phyloP scores from a whole-genome alignment of 176 grass and related monocot genomes.

The Ampelocalamus luodianensis region DNA sequence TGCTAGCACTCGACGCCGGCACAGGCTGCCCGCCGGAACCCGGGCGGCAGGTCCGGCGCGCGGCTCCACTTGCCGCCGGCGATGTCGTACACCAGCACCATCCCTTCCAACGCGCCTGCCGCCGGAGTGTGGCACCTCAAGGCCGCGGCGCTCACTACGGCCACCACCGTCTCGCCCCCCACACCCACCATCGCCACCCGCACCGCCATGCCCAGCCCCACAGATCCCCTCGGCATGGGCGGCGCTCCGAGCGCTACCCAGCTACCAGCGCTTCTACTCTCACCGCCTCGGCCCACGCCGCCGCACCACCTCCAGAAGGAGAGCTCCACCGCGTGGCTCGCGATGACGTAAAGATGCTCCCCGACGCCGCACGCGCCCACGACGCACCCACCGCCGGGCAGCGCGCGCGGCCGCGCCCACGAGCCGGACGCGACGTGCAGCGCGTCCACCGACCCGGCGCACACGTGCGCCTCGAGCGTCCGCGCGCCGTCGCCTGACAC shows the following conservation, averaged over 20 bases:
- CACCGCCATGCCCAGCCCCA: constrained; percentile 60
- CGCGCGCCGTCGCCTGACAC: constrained; percentile 44
- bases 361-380: constrained; percentile 72
- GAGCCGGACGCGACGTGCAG: constrained; percentile 61
- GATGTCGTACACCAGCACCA: constrained; percentile 81
- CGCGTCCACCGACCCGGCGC: constrained; percentile 78
- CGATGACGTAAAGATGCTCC: constrained; percentile 71
- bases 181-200: constrained; percentile 69
- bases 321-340: constrained; percentile 80
- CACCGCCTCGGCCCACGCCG: constrained; percentile 13
- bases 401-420: constrained; percentile 59
- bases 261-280: constrained; percentile 24
- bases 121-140: constrained; percentile 47
- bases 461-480: constrained; percentile 60
- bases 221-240: constrained; percentile 53
- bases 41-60: constrained; percentile 58
- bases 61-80: constrained; percentile 66
- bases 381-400: constrained; percentile 83
- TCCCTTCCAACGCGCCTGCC: constrained; percentile 44
- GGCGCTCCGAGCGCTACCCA: constrained; percentile 74
- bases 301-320: constrained; percentile 81
- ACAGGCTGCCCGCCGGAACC: constrained; percentile 61
- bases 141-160: constrained; percentile 59
- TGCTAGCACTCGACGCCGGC: constrained; percentile 68
- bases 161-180: constrained; percentile 56